phyloP scores from a whole-genome alignment of 768 basidiomycete species.

The Auriscalpium vulgare region DNA sequence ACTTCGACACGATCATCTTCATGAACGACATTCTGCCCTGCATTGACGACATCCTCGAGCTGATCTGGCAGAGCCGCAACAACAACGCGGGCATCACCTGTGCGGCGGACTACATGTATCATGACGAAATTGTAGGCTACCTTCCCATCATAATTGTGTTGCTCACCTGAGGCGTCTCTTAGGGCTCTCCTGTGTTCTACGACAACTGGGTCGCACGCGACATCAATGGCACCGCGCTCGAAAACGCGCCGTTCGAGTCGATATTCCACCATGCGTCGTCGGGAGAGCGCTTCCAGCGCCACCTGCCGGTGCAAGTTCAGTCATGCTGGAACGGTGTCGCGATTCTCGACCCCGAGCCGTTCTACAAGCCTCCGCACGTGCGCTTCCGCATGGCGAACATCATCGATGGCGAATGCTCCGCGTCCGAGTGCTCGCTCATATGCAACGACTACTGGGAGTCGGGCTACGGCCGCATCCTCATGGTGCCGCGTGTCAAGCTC shows the following conservation, averaged over 20 bases:
- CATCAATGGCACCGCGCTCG: slow-evolving; percentile 96
- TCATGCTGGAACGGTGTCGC: slow-evolving; percentile 99
- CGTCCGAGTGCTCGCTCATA: slow-evolving; percentile 91
- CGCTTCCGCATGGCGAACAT: slow-evolving; percentile 94
- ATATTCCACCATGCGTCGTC: slow-evolving; percentile 85
- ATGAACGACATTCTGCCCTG: slow-evolving; percentile 99
- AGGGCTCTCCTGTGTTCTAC: slow-evolving; percentile 90
- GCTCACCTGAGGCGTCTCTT: neutral
- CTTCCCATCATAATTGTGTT: neutral
- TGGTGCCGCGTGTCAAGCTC: slow-evolving; percentile 94
- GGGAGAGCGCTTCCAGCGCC: slow-evolving; percentile 76
- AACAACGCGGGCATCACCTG: slow-evolving; percentile 99
- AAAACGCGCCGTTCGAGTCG: slow-evolving; percentile 93
- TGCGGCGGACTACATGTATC: slow-evolving; percentile 98
- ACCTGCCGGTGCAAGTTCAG: slow-evolving; percentile 94
- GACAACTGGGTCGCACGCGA: slow-evolving; percentile 98
- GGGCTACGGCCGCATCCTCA: slow-evolving; percentile 93
- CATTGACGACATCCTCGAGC: slow-evolving; percentile 93
- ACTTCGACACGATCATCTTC: slow-evolving; percentile 95
- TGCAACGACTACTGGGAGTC: slow-evolving; percentile 98
- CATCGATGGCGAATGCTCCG: slow-evolving; percentile 85
- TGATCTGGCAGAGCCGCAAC: slow-evolving; percentile 88
- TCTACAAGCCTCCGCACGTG: slow-evolving; percentile 87
- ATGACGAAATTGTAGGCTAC: slow-evolving; percentile 74
- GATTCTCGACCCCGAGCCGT: slow-evolving; percentile 89